These are phyloP conservation scores for Cladosporium sp. DNA, from an alignment of 2,329 filamentous ascomycete genomes.

Conservation along the genomic window DNA sequence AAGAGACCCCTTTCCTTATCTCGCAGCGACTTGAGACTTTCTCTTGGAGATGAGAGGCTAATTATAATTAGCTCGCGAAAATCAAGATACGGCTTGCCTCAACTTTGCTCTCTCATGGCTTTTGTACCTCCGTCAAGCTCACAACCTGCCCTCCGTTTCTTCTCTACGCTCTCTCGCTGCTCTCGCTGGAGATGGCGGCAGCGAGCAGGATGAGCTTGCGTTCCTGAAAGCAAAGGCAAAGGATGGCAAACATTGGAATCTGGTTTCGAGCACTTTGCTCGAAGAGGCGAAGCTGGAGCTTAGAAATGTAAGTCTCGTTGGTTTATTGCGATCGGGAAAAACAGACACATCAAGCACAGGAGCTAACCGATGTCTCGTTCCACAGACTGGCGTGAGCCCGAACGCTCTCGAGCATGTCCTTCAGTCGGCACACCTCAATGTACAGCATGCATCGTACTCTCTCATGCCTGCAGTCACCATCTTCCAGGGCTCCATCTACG, in stretches of 20 bases:
- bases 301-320: background rate
- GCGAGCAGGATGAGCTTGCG: conserved; percentile 70
- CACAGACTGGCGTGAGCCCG: conserved; percentile 26
- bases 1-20: conserved; percentile 1
- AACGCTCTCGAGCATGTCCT: conserved; percentile 70
- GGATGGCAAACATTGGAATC: conserved; percentile 77
- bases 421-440: conserved; percentile 75
- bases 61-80: conserved; percentile 63
- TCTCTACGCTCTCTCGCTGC: conserved; percentile 21
- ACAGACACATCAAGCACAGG: background rate
- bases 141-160: conserved; percentile 50
- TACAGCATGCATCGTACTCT: conserved; percentile 68
- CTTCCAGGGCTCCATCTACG: conserved; percentile 68
- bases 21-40: background rate
- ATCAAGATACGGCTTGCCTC: conserved; percentile 83
- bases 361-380: no score
- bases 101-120: conserved; percentile 97
- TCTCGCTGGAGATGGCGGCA: conserved; percentile 22
- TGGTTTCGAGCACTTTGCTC: conserved; percentile 77
- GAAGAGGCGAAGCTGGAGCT: conserved; percentile 74
- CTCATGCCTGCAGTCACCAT: conserved; percentile 71
- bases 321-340: background rate
- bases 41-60: background rate
- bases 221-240: conserved; percentile 83
- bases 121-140: conserved; percentile 85